Conservation (phyloP, 805 yeast species). For the Sungouiozyma ichnusensis region DNA sequence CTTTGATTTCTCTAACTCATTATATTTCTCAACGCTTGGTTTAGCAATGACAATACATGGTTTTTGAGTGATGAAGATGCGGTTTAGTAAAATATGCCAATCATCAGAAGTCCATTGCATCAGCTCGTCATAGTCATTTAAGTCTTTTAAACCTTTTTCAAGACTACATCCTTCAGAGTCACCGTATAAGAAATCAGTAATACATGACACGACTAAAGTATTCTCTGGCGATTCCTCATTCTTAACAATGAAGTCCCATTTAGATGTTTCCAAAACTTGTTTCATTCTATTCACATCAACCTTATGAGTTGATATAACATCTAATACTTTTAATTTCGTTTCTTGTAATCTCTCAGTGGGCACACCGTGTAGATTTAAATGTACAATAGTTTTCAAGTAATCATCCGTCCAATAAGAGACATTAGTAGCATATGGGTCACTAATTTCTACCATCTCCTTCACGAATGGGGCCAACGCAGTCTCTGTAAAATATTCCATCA, state of each 20-base stretch:
- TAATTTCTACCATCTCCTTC: constrained; percentile 65
- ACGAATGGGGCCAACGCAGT: constrained; percentile 68
- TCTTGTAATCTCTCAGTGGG: constrained; percentile 53
- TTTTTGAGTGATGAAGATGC: constrained; percentile 47
- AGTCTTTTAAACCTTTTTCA: constrained; percentile 40
- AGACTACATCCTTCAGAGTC: constrained; percentile 49
- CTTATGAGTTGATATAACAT: constrained; percentile 44
- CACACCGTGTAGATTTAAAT: constrained; percentile 53
- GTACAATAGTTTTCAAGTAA: constrained; percentile 50
- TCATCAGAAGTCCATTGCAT: constrained; percentile 48
- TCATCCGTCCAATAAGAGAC: constrained; percentile 66
- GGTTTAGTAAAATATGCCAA: constrained; percentile 52
- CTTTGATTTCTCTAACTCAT: constrained; percentile 39
- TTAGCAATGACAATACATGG: constrained; percentile 58
- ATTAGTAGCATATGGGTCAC: constrained; percentile 69
- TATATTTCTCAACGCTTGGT: constrained; percentile 54
- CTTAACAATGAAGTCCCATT: constrained; percentile 47
- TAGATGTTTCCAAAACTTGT: constrained; percentile 57
- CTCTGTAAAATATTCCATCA: constrained; percentile 66
- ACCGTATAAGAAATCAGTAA: constrained; percentile 76
- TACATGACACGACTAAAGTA: constrained; percentile 53
- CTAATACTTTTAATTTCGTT: constrained; percentile 42
- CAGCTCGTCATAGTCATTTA: constrained; percentile 46
- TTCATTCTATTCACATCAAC: constrained; percentile 58
- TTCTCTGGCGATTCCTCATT: constrained; percentile 53